Evolutionary conservation across 1,139 yeast genomes (phyloP).

Genomic region (Suhomyces atakaporum): DNA sequence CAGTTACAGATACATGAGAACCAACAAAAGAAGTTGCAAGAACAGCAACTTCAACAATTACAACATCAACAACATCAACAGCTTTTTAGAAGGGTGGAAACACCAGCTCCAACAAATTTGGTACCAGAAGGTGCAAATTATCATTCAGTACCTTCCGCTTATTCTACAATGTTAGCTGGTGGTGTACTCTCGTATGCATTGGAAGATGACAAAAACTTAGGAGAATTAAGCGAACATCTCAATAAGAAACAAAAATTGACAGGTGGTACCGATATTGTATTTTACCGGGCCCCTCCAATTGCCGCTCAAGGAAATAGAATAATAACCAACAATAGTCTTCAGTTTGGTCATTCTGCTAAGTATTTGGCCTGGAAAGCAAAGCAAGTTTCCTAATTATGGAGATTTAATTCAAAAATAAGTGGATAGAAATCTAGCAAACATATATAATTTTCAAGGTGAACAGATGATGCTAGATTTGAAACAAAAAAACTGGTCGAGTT

Average conservation of each 20-base stretch:
- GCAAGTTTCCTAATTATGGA: too few species aligned
- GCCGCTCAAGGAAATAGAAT: constrained; percentile 51
- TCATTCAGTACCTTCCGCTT: constrained; percentile 37
- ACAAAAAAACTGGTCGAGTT: too few species aligned
- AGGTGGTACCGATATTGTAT: constrained; percentile 53
- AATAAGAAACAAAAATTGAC: constrained; percentile 26
- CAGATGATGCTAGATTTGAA: too few species aligned
- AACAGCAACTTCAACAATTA: constrained; percentile 19
- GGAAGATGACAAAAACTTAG: constrained; percentile 21
- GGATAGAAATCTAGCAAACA: neutral
- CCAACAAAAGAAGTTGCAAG: constrained; percentile 20
- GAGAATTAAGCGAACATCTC: constrained; percentile 16
- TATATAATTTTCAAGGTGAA: too few species aligned
- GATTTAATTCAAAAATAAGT: too few species aligned
- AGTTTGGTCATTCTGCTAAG: constrained; percentile 67
- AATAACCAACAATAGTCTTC: constrained; percentile 25
- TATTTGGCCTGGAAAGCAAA: constrained; percentile 66
- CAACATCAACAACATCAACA: constrained; percentile 23
- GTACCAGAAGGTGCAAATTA: constrained; percentile 25
- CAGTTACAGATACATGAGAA: constrained; percentile 21
- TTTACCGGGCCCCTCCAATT: constrained; percentile 84
- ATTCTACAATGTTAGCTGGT: constrained; percentile 41
- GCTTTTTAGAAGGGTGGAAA: constrained; percentile 23
- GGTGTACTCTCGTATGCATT: constrained; percentile 43
- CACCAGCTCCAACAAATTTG: constrained; percentile 25